Percentiles rank a stretch among this genome's conserved stretches.
phyloP scores from a whole-genome alignment of 352 stramenopile genomes.

The Phytopythium chamaehyphon region DNA sequence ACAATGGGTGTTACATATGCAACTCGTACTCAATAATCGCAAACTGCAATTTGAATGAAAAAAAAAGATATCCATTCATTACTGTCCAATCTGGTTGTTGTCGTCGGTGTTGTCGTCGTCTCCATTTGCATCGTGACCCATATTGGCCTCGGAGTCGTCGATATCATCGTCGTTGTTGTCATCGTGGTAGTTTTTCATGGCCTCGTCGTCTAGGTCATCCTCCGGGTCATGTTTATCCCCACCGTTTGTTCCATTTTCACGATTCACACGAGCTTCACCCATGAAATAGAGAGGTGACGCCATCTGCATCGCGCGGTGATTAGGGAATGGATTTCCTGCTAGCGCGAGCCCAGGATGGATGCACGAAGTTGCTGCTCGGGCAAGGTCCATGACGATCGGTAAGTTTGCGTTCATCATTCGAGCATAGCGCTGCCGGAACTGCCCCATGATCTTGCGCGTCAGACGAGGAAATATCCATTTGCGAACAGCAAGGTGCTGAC shows the following conservation, averaged over 20 bases:
- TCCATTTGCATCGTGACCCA: slow-evolving; percentile 8
- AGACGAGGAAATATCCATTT: slow-evolving; percentile 44
- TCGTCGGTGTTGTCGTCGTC: slow-evolving; percentile 3
- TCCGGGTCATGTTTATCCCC: slow-evolving; percentile 6
- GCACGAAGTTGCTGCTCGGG: slow-evolving; percentile 6
- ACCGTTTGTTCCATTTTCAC: slow-evolving; percentile 1
- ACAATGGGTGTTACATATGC: background rate
- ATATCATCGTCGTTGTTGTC: slow-evolving; percentile 6
- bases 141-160: slow-evolving; percentile 6
- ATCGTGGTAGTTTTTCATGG: slow-evolving; percentile 6
- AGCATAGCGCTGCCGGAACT: slow-evolving; percentile 39
- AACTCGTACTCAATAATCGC: too few species aligned
- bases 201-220: slow-evolving; percentile 10
- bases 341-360: slow-evolving; percentile 19
- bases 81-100: background rate
- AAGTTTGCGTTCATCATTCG: slow-evolving; percentile 35
- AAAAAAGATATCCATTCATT: too few species aligned
- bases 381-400: slow-evolving; percentile 23
- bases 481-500: slow-evolving; percentile 38
- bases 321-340: slow-evolving; percentile 33
- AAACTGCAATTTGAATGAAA: too few species aligned
- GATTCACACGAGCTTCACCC: slow-evolving; percentile 17
- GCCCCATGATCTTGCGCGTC: slow-evolving; percentile 35
- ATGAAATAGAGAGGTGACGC: slow-evolving; percentile 39
- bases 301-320: slow-evolving; percentile 14